Conservation (phyloP, 306 rosid genomes). For the Trifolium repens region DNA sequence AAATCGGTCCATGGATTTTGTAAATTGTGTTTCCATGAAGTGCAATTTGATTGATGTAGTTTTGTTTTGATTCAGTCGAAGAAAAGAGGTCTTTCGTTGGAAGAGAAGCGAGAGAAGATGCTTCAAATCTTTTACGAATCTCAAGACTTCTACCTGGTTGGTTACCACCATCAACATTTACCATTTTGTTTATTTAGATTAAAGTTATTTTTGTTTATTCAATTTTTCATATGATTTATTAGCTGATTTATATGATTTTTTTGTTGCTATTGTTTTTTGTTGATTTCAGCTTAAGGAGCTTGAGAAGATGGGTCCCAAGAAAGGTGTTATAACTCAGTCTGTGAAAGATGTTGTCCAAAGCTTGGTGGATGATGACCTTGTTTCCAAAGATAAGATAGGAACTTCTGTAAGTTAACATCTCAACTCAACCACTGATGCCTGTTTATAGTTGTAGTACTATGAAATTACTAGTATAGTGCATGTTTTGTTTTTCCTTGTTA, state of each 20-base stretch:
- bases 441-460: neutral
- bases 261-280: neutral
- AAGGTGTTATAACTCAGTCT: constrained; percentile 92
- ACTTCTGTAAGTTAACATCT: constrained; percentile 78
- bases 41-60: constrained; percentile 12
- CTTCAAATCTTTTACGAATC: constrained; percentile 92
- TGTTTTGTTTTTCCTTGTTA: neutral
- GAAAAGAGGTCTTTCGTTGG: constrained; percentile 95
- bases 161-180: constrained; percentile 6
- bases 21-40: constrained; percentile 6
- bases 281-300: constrained; percentile 88
- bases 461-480: constrained; percentile 17
- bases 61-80: constrained; percentile 64
- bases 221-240: neutral
- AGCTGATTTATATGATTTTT: neutral
- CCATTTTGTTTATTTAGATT: neutral
- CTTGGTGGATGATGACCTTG: constrained; percentile 95
- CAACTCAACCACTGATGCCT: constrained; percentile 8
- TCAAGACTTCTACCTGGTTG: constrained; percentile 86
- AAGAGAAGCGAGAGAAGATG: constrained; percentile 98
- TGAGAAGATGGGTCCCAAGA: constrained; percentile 87
- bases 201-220: neutral
- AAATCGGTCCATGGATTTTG: neutral
- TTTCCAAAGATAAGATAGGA: constrained; percentile 92
- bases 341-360: constrained; percentile 97